Conservation (phyloP, 176 grass and related monocot species). For the Rhipidocladum racemiflorum region DNA sequence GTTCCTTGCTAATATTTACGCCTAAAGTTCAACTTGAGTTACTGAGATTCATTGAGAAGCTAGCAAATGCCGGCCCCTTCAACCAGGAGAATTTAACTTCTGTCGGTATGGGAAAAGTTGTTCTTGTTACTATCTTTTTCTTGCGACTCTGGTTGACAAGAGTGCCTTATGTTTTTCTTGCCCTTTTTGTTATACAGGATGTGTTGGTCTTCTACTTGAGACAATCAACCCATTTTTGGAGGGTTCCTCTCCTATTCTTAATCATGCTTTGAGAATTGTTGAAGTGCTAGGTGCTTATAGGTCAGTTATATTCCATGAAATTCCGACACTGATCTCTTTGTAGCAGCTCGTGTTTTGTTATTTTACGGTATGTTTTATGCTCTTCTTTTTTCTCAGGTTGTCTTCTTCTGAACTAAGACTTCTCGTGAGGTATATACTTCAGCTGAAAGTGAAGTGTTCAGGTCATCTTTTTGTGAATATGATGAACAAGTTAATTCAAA, state of each 20-base stretch:
- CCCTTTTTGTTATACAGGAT: slow-evolving; percentile 57
- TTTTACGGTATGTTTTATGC: slow-evolving; percentile 31
- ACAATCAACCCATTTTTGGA: slow-evolving; percentile 91
- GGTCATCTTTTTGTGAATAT: slow-evolving; percentile 89
- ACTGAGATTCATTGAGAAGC: slow-evolving; percentile 82
- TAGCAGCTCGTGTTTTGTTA: slow-evolving; percentile 5
- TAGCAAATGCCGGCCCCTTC: slow-evolving; percentile 79
- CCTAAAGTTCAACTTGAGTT: slow-evolving; percentile 94
- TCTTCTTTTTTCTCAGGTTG: slow-evolving; percentile 43
- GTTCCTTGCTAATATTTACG: slow-evolving; percentile 79
- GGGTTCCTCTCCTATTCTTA: slow-evolving; percentile 85
- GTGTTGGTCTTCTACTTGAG: slow-evolving; percentile 92
- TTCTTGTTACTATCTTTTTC: slow-evolving; percentile 33
- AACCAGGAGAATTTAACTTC: slow-evolving; percentile 99
- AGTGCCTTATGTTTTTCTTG: slow-evolving; percentile 34
- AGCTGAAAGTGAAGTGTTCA: slow-evolving; percentile 82
- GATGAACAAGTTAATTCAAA: slow-evolving; percentile 93
- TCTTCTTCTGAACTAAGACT: slow-evolving; percentile 92
- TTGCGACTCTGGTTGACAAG: neutral
- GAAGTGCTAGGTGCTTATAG: slow-evolving; percentile 96
- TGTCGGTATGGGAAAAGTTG: slow-evolving; percentile 65
- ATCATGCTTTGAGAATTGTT: slow-evolving; percentile 88
- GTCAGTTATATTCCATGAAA: slow-evolving; percentile 45
- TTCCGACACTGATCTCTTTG: neutral
- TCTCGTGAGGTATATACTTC: slow-evolving; percentile 86